These are phyloP conservation scores for Rhododendron ovatum DNA, from an alignment of 148 eudicot species.

Conservation along the genomic window DNA sequence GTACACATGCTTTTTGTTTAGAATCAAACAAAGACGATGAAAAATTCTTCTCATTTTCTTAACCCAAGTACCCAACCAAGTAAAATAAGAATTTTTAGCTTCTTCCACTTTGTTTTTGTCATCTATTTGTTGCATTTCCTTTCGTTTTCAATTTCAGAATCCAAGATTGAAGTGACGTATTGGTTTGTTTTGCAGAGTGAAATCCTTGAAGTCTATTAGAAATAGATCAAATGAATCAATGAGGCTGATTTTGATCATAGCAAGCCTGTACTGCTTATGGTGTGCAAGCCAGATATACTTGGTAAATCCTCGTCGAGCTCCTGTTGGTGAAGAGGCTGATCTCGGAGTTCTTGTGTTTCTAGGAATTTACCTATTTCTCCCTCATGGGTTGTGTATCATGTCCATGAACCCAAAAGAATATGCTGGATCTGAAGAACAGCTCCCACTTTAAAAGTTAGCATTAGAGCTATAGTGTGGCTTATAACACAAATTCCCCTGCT, in stretches of 20 bases:
- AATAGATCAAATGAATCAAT: slow-evolving; percentile 41
- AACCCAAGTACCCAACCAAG: neutral
- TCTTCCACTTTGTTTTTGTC: neutral
- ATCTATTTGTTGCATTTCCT: neutral
- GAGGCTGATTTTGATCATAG: slow-evolving; percentile 42
- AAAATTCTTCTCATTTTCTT: neutral
- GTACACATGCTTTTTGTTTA: neutral
- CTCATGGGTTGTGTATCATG: slow-evolving; percentile 64
- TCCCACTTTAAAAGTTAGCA: slow-evolving; percentile 30
- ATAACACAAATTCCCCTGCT: neutral
- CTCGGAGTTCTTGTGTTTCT: slow-evolving; percentile 86
- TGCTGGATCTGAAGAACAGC: slow-evolving; percentile 31
- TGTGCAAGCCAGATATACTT: slow-evolving; percentile 83
- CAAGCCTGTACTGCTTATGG: slow-evolving; percentile 70
- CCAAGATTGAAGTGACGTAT: neutral
- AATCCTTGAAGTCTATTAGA: slow-evolving; percentile 38
- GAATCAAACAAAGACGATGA: neutral
- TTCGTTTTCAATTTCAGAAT: neutral
- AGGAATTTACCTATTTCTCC: slow-evolving; percentile 57
- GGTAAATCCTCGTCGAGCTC: slow-evolving; percentile 71
- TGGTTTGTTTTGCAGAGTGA: slow-evolving; percentile 42
- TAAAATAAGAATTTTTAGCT: neutral
- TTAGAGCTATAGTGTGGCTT: neutral
- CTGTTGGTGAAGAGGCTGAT: slow-evolving; percentile 96
- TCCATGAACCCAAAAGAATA: slow-evolving; percentile 65